Base-by-base conservation (phyloP, 2,329 filamentous ascomycete species). In the Pyrenophora graminea region DNA sequence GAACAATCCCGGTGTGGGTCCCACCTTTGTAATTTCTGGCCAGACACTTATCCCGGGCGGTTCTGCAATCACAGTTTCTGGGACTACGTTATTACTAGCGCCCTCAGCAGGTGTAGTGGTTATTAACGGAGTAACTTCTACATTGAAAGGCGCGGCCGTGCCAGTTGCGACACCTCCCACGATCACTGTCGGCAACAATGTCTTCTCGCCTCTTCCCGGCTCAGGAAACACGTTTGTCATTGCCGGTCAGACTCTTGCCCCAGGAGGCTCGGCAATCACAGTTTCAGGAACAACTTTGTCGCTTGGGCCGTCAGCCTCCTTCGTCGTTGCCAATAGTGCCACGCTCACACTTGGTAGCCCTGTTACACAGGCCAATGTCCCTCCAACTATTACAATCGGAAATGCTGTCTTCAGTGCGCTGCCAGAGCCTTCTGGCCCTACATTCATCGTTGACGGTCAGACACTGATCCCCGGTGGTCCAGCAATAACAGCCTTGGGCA, bases 1-100 rank as follows among this genome's bases (percentile, higher is more conserved):
- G 17, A 49, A 45, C 25, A 40, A 48, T 31, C 34, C 42, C 18
- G 37, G 10, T 25, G 12, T 32, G 3, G 58, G 51, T 8, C 63
- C 64, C 4, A 62, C 53, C 0, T 79, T 77, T 37, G 50, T 76
- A 9, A 61, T 78, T 12, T 64, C 65, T 18, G 75, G 71, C 8
- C 66, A 74, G 39, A 75, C 73, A 2, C 61, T 77, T 4, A 62
- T 61, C 4, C 70, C 74, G 7, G 61, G 56, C 33, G 72, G 70
- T 10, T 68, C 69, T 5, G 53, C 48, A 1, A 65, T 74, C 13
- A 70, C 66, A 4, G 52, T 73, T 1, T 53, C 57, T 18, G 70
- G 71, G 4, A 69, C 60, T 4, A 71, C 67, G 12, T 44, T 74
- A 2, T 71, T 70, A 1, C 62, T 74, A 13, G 55, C 37, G 8